Evolutionary conservation across 225 moss, liverwort and hornwort genomes (phyloP).

Genomic region (Anthoceros angustus): DNA sequence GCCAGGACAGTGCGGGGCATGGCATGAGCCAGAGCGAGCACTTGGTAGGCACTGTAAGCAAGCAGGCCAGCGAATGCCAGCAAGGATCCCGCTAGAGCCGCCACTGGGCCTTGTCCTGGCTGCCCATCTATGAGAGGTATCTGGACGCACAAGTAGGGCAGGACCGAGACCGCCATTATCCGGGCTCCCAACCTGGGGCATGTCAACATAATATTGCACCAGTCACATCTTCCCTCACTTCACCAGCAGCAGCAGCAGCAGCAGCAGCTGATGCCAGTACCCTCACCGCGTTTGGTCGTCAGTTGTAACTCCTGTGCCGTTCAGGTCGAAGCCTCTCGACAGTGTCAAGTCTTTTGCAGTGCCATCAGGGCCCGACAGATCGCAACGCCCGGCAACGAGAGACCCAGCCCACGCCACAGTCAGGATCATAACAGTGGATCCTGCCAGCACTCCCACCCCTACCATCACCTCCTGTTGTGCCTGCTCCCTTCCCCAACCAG

Average conservation of each 20-base stretch:
- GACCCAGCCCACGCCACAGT: slow-evolving; percentile 88
- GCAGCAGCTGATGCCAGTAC: neutral
- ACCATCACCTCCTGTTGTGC: slow-evolving; percentile 99
- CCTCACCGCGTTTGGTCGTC: slow-evolving; percentile 79
- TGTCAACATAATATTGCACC: neutral
- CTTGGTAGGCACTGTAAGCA: slow-evolving; percentile 75
- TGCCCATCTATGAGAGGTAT: slow-evolving; percentile 70
- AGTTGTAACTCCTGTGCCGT: slow-evolving; percentile 77
- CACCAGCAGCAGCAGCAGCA: neutral
- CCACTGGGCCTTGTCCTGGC: slow-evolving; percentile 57
- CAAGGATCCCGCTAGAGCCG: slow-evolving; percentile 49
- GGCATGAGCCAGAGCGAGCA: slow-evolving; percentile 11
- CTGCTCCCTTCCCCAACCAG: slow-evolving; percentile 32
- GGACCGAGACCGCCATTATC: slow-evolving; percentile 77
- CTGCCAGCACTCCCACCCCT: slow-evolving; percentile 96
- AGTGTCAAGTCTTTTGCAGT: slow-evolving; percentile 67
- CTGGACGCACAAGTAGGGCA: slow-evolving; percentile 75
- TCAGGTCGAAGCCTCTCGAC: slow-evolving; percentile 39
- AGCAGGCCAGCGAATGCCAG: slow-evolving; percentile 42
- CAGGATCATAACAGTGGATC: slow-evolving; percentile 85
- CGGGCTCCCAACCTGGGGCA: slow-evolving; percentile 67
- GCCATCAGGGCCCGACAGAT: slow-evolving; percentile 53
- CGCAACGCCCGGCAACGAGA: slow-evolving; percentile 72
- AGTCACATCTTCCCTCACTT: neutral
- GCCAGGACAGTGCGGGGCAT: neutral